These are phyloP conservation scores for Lycium ferocissimum DNA, from an alignment of 257 asterid species.

Conservation along the genomic window DNA sequence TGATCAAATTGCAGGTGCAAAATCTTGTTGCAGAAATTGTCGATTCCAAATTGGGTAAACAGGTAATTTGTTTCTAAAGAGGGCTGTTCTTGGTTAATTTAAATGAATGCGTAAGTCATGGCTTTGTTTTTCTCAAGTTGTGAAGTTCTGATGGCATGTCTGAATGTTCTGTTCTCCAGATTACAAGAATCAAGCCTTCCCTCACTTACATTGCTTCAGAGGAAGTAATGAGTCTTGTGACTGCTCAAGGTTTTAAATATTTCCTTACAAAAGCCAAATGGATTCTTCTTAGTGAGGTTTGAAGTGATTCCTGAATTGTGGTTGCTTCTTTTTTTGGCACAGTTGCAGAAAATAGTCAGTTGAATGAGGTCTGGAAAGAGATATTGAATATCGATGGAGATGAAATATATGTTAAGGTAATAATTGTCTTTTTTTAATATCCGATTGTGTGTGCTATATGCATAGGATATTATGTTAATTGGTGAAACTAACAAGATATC, in stretches of 20 bases:
- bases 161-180: conserved; percentile 50
- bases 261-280: background rate
- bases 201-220: conserved; percentile 90
- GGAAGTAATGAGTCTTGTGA: conserved; percentile 98
- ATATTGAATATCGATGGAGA: conserved; percentile 92
- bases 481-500: background rate
- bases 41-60: conserved; percentile 94
- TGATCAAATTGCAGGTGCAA: conserved; percentile 65
- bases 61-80: conserved; percentile 49
- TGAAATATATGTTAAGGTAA: conserved; percentile 94
- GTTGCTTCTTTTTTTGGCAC: conserved; percentile 33
- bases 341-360: conserved; percentile 86
- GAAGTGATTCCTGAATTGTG: background rate
- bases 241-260: conserved; percentile 82
- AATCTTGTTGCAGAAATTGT: conserved; percentile 92
- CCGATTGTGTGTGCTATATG: background rate
- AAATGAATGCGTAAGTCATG: conserved; percentile 7
- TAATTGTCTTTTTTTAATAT: background rate
- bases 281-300: background rate
- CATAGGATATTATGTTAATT: background rate
- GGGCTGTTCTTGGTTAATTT: background rate
- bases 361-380: conserved; percentile 96
- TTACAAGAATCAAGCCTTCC: conserved; percentile 79
- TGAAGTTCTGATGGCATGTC: conserved; percentile 18
- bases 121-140: background rate